phyloP scores from a whole-genome alignment of 768 basidiomycete species.

The Galerina marginata region DNA sequence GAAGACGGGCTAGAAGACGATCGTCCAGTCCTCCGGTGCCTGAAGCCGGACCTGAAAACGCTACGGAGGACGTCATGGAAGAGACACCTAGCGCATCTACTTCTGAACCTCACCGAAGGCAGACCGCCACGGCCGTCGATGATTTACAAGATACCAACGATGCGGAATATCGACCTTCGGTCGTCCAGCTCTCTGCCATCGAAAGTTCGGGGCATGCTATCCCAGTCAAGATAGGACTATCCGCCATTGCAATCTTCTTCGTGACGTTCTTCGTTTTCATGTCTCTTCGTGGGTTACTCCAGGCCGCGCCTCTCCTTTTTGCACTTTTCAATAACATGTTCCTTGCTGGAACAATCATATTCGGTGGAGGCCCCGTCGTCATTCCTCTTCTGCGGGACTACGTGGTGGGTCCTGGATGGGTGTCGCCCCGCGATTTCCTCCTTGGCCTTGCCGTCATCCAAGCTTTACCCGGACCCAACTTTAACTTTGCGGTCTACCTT shows the following conservation, averaged over 20 bases:
- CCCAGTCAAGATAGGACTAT: slow-evolving; percentile 29
- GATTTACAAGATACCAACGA: neutral
- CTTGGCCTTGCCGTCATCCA: slow-evolving; percentile 56
- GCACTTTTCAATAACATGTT: slow-evolving; percentile 52
- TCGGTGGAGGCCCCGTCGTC: slow-evolving; percentile 63
- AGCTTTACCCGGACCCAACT: slow-evolving; percentile 59
- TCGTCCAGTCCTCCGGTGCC: slow-evolving; percentile 11
- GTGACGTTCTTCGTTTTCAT: slow-evolving; percentile 34
- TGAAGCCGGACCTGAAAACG: slow-evolving; percentile 8
- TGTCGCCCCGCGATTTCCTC: slow-evolving; percentile 57
- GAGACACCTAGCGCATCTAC: neutral
- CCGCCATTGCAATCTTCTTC: slow-evolving; percentile 32
- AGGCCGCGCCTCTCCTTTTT: slow-evolving; percentile 32
- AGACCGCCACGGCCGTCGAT: neutral
- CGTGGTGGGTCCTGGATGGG: slow-evolving; percentile 56
- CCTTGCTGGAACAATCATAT: slow-evolving; percentile 53
- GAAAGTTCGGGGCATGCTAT: slow-evolving; percentile 31
- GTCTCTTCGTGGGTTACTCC: slow-evolving; percentile 31
- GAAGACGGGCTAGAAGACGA: slow-evolving; percentile 6
- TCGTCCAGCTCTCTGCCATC: slow-evolving; percentile 13
- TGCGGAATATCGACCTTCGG: neutral
- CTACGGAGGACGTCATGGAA: slow-evolving; percentile 18
- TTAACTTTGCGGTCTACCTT: slow-evolving; percentile 59
- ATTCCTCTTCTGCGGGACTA: slow-evolving; percentile 58
- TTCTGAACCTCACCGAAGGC: slow-evolving; percentile 14